A percentile compares a stretch with the other conserved stretches of the same genome.
These are phyloP conservation scores for Vaccinium corymbosum DNA, from an alignment of 148 eudicot genomes.

Conservation along the genomic window DNA sequence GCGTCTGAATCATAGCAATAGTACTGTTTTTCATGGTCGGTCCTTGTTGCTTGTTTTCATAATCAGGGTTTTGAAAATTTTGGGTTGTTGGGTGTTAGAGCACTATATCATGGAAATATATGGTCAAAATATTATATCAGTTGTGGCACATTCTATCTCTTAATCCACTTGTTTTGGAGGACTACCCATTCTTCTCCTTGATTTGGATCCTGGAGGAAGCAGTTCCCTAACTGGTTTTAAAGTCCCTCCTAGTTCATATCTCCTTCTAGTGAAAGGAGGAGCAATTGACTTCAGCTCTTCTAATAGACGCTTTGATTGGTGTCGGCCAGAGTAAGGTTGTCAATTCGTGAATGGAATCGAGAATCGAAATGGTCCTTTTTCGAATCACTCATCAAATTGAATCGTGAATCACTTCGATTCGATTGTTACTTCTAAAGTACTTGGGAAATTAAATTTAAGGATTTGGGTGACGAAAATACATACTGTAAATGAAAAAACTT, in stretches of 20 bases:
- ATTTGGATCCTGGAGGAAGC: background rate
- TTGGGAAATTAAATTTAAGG: too few species aligned
- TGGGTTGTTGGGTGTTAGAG: background rate
- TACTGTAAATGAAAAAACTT: too few species aligned
- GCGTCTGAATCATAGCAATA: too few species aligned
- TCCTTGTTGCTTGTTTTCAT: background rate
- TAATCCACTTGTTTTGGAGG: background rate
- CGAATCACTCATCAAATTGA: too few species aligned
- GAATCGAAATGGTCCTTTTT: too few species aligned
- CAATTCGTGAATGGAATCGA: too few species aligned
- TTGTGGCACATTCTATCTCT: background rate
- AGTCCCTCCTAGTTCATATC: background rate
- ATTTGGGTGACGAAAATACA: too few species aligned
- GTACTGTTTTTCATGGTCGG: background rate
- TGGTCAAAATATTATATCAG: background rate
- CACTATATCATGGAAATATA: background rate
- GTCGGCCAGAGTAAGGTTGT: background rate
- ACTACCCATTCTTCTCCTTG: background rate
- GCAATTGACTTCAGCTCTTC: background rate
- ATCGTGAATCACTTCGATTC: too few species aligned
- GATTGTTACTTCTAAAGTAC: too few species aligned
- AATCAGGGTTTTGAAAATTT: background rate
- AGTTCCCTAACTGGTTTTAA: background rate
- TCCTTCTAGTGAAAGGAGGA: background rate
- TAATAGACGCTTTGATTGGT: background rate